These are phyloP conservation scores for Prinsepia uniflora DNA, from an alignment of 306 rosid species.

Conservation along the genomic window DNA sequence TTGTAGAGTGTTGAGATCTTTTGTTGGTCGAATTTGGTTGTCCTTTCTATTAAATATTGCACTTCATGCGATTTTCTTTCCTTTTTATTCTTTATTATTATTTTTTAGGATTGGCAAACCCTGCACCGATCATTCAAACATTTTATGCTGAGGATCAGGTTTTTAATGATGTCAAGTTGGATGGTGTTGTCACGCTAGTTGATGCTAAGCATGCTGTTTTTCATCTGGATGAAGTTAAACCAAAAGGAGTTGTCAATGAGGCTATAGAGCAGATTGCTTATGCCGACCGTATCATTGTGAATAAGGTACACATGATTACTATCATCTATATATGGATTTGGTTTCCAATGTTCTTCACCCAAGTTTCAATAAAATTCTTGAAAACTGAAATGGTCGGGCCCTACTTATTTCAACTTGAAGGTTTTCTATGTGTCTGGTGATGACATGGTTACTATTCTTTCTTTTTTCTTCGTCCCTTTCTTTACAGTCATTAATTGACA, in stretches of 20 bases:
- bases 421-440: neutral
- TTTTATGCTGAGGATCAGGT: constrained; percentile 83
- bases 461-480: neutral
- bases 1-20: neutral
- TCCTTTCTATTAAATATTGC: neutral
- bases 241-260: constrained; percentile 83
- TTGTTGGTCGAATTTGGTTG: neutral
- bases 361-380: constrained; percentile 15
- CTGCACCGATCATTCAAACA: constrained; percentile 93
- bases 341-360: constrained; percentile 1
- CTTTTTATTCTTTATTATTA: neutral
- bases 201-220: constrained; percentile 80
- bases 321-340: neutral
- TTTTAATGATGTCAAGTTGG: constrained; percentile 85
- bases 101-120: constrained; percentile 84
- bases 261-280: constrained; percentile 93
- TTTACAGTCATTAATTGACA: neutral
- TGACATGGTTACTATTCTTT: neutral
- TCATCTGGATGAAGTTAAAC: constrained; percentile 88
- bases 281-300: constrained; percentile 90
- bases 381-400: constrained; percentile 1
- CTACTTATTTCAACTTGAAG: neutral
- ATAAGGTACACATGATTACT: constrained; percentile 53
- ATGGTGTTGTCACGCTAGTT: constrained; percentile 95
- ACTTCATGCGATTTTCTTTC: constrained; percentile 9